Conservation (phyloP, 106 monocot genomes). For the Ottelia alismoides region DNA sequence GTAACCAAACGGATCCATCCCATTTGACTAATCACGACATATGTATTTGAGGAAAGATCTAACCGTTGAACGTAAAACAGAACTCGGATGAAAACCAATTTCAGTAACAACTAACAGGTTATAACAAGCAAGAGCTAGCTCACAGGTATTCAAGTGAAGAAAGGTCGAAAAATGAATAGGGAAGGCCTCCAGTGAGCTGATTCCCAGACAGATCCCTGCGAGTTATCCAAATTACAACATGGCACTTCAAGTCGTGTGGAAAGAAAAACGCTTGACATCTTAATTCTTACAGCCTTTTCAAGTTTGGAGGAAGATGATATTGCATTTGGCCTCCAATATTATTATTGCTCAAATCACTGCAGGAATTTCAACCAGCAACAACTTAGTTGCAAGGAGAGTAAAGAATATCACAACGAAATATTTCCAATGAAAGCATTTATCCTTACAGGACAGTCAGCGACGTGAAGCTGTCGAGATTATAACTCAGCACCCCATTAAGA, state of each 20-base stretch:
- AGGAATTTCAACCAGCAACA: not conserved
- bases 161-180: constrained; percentile 9
- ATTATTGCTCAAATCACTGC: constrained; percentile 16
- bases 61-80: too few species aligned
- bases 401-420: too few species aligned
- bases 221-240: too few species aligned
- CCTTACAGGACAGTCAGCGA: constrained; percentile 5
- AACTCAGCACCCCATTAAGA: constrained; percentile 5
- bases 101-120: too few species aligned
- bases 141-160: constrained; percentile 7
- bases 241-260: too few species aligned
- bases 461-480: not conserved
- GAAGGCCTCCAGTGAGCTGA: constrained; percentile 5
- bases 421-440: too few species aligned
- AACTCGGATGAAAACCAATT: too few species aligned
- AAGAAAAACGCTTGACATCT: too few species aligned
- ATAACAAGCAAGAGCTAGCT: not conserved
- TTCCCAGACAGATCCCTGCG: constrained; percentile 6
- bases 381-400: too few species aligned
- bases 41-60: too few species aligned
- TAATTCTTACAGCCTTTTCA: constrained; percentile 6
- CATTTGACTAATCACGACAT: too few species aligned
- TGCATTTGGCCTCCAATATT: constrained; percentile 8
- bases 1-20: too few species aligned
- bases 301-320: constrained; percentile 10